A percentile compares a stretch with the other conserved stretches of the same genome.
These are phyloP conservation scores for Russula emetica DNA, from an alignment of 768 basidiomycete species.

Conservation along the genomic window DNA sequence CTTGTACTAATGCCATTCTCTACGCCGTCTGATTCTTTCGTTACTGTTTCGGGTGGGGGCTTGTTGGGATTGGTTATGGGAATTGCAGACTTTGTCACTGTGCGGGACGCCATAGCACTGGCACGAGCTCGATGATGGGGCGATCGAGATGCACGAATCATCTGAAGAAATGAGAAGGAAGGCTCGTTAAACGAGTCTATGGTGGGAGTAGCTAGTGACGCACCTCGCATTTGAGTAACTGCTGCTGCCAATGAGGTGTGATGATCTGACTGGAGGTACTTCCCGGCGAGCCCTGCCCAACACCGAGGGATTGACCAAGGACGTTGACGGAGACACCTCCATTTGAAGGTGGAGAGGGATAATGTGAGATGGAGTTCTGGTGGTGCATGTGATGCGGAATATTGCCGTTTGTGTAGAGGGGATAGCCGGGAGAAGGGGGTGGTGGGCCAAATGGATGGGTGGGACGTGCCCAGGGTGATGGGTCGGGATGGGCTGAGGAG, in stretches of 20 bases:
- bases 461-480: constrained; percentile 63
- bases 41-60: constrained; percentile 42
- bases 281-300: constrained; percentile 28
- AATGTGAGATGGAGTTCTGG: constrained; percentile 77
- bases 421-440: constrained; percentile 71
- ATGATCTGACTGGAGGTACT: constrained; percentile 54
- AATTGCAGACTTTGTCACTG: constrained; percentile 80
- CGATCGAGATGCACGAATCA: constrained; percentile 78
- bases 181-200: constrained; percentile 11
- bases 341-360: constrained; percentile 67
- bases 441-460: constrained; percentile 51
- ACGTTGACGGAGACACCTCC: constrained; percentile 26
- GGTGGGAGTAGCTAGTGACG: constrained; percentile 37
- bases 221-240: constrained; percentile 89
- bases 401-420: constrained; percentile 68
- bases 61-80: constrained; percentile 89
- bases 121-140: constrained; percentile 93
- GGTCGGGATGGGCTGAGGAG: constrained; percentile 63
- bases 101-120: constrained; percentile 90
- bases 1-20: constrained; percentile 26
- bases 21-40: constrained; percentile 31
- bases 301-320: constrained; percentile 25
- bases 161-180: constrained; percentile 40
- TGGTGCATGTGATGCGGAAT: constrained; percentile 51
- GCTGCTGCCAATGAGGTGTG: constrained; percentile 87